Evolutionary conservation across 1,284 basidiomycete species (phyloP).

Genomic region (Heterobasidion annosum): DNA sequence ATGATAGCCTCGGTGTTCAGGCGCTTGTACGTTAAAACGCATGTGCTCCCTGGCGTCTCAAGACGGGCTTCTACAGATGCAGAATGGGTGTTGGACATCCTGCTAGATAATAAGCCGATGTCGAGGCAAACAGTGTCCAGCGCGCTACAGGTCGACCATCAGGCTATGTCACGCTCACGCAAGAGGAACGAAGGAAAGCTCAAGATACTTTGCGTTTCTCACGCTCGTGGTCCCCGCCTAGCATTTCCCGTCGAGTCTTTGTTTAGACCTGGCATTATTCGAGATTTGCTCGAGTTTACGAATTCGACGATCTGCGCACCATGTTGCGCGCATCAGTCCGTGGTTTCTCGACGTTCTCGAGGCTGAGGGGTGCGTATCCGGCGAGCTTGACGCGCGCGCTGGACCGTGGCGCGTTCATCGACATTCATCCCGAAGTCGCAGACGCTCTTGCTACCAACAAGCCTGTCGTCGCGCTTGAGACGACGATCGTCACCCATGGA

Average conservation of each 20-base stretch:
- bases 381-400: slow-evolving; percentile 11
- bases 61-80: slow-evolving; percentile 40
- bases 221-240: background rate
- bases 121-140: too few species aligned
- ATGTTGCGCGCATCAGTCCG: slow-evolving; percentile 6
- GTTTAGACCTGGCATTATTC: too few species aligned
- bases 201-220: background rate
- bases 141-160: background rate
- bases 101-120: too few species aligned
- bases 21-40: slow-evolving; percentile 47
- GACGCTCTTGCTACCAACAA: slow-evolving; percentile 55
- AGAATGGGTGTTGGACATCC: slow-evolving; percentile 10
- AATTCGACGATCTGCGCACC: background rate
- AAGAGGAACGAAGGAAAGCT: too few species aligned
- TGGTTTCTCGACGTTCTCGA: slow-evolving; percentile 5
- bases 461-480: slow-evolving; percentile 74
- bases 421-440: slow-evolving; percentile 72
- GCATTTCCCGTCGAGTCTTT: too few species aligned
- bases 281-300: too few species aligned
- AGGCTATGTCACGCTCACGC: background rate
- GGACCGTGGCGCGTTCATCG: slow-evolving; percentile 28
- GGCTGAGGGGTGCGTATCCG: slow-evolving; percentile 6
- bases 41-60: slow-evolving; percentile 39
- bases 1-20: slow-evolving; percentile 53
- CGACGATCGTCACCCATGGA: slow-evolving; percentile 90